A percentile compares a stretch with the other conserved stretches of the same genome.
phyloP scores from a whole-genome alignment of 2,329 filamentous ascomycete genomes.

The Rachicladosporium sp. region DNA sequence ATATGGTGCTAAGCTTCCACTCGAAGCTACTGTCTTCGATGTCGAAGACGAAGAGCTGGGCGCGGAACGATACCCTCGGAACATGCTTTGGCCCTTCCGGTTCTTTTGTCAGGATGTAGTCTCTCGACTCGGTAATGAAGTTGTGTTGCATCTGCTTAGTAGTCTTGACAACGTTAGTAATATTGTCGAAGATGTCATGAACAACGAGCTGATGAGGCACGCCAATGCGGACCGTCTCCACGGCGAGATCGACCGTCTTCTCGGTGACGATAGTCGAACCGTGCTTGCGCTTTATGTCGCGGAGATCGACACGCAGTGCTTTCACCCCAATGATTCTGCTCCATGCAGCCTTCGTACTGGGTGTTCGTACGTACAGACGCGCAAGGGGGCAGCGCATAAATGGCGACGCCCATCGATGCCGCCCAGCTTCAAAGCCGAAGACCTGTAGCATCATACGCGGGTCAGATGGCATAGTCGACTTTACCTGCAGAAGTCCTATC shows the following conservation, averaged over 20 bases:
- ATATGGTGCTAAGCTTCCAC: conserved; percentile 92
- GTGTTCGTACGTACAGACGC: conserved; percentile 78
- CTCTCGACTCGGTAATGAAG: conserved; percentile 75
- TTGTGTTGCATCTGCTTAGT: conserved; percentile 84
- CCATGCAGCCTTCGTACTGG: conserved; percentile 74
- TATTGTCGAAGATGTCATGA: conserved; percentile 84
- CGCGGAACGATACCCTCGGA: conserved; percentile 72
- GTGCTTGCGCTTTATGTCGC: conserved; percentile 58
- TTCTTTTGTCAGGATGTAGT: conserved; percentile 75
- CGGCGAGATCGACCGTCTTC: conserved; percentile 68
- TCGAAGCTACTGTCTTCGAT: conserved; percentile 94
- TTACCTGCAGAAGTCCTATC: conserved; percentile 70
- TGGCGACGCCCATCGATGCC: conserved; percentile 76
- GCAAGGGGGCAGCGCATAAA: conserved; percentile 66
- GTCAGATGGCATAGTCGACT: conserved; percentile 76
- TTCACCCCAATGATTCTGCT: conserved; percentile 77
- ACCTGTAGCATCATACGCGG: conserved; percentile 87
- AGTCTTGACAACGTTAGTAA: conserved; percentile 77
- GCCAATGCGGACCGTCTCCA: conserved; percentile 75
- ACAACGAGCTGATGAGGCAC: conserved; percentile 87
- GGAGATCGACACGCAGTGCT: conserved; percentile 64
- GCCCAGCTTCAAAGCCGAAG: conserved; percentile 68
- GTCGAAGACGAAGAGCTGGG: conserved; percentile 75
- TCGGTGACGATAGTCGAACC: conserved; percentile 54
- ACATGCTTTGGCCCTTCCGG: conserved; percentile 78